A percentile compares a stretch with the other conserved stretches of the same genome.
Conservation (phyloP, 78 protist genomes). For the Chrysochromulina tobinii region DNA sequence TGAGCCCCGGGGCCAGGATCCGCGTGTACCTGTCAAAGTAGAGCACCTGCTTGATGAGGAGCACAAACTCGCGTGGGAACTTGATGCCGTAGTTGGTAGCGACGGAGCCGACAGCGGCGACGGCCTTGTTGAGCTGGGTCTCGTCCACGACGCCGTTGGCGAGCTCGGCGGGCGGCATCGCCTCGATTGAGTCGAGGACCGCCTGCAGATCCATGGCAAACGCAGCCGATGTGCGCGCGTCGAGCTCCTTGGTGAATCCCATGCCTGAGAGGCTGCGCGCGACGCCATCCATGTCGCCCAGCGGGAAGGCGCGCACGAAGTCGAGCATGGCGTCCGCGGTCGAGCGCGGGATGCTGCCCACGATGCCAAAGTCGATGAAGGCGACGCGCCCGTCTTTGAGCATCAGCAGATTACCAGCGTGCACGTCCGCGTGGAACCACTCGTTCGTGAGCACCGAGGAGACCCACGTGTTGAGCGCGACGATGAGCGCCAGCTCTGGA, state of each 20-base stretch:
- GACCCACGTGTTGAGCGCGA: slow-evolving; percentile 45
- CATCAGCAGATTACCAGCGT: slow-evolving; percentile 46
- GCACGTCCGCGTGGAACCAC: slow-evolving; percentile 51
- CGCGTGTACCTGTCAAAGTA: slow-evolving; percentile 43
- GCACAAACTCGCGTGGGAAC: slow-evolving; percentile 45
- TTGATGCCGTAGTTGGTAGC: background rate
- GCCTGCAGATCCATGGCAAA: background rate
- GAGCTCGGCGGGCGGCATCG: background rate
- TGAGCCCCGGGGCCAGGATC: slow-evolving; percentile 20
- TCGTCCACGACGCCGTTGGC: background rate
- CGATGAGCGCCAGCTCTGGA: slow-evolving; percentile 38
- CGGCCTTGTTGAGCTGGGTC: background rate
- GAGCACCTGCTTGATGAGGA: slow-evolving; percentile 42
- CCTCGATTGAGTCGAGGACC: background rate
- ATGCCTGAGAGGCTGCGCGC: background rate
- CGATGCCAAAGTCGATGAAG: slow-evolving; percentile 42
- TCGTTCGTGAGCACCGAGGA: background rate
- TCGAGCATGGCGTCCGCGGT: slow-evolving; percentile 1
- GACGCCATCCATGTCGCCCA: background rate
- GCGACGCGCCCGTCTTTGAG: slow-evolving; percentile 15
- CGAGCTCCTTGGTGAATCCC: background rate
- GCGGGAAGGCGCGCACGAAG: background rate
- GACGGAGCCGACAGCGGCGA: background rate
- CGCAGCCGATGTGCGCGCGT: background rate
- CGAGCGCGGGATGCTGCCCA: background rate